Base-by-base conservation (phyloP, 1,139 yeast species). In the Pichia sorboxylosa region DNA sequence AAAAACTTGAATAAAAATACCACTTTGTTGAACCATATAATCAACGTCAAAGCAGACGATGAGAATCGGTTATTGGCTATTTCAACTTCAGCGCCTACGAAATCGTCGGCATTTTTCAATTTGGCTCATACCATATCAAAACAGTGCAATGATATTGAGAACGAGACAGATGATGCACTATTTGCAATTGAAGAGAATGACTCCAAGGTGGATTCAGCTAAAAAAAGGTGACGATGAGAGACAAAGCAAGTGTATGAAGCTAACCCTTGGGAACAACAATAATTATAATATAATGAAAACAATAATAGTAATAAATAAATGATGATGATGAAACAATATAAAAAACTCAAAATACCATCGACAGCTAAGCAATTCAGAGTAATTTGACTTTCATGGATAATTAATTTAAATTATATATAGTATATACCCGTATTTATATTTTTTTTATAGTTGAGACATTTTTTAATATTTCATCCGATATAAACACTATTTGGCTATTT, bases 21-120 rank as follows among this genome's bases (percentile, higher is more conserved):
- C 11, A 23, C 25, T 7, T 11, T 23, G 11, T 23, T 23, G 14
- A 23, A 23, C 13, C n/a, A 23, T 11, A 10, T 23, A 7, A 23
- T 23, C 14, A n/a, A n/a, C n/a, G 25, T n/a, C 14, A 23, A 11
- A 23, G 13, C 11, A 7, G 46, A 47, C 28, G 45, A 45, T 11
- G 39, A 47, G 16, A 38, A 40, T 22, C 17, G 46, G 19, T 39
- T 51, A 36, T n/a, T n/a, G n/a, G 51, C 51, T 6, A 44, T 53
- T n/a, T 48, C 57, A 9, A 54, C 62, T 1, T 63, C 69, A 10
- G 70, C 65, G 3, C 73, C 75, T 1, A 53, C 59, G 5, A 49
- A 55, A 27, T 57, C 55, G 28, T 18, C 29, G 2, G 27, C 34
- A 4, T 34, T 37, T 30, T 37, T 35, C 14, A 29, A 29, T 15